Evolutionary conservation across 2,329 filamentous ascomycete genomes (phyloP).

Genomic region (Pseudodiploospora longispora): DNA sequence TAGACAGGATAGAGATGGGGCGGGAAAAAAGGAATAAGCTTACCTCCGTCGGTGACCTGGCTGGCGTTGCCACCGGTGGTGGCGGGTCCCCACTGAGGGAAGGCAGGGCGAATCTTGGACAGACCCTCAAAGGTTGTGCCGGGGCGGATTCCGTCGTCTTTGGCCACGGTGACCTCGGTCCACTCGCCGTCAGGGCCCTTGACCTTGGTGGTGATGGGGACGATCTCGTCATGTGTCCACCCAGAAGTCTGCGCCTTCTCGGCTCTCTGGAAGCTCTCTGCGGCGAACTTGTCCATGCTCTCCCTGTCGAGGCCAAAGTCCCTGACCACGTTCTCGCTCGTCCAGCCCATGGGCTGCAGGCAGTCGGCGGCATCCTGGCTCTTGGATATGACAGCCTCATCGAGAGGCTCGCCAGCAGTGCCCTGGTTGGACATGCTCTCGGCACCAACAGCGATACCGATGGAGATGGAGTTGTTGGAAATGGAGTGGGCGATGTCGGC

Average conservation of each 20-base stretch:
- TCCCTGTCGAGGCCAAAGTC: constrained; percentile 82
- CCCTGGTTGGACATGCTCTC: constrained; percentile 78
- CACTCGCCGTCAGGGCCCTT: constrained; percentile 76
- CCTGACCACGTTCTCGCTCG: constrained; percentile 86
- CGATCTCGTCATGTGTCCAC: constrained; percentile 90
- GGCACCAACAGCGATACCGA: constrained; percentile 81
- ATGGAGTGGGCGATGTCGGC: constrained; percentile 94
- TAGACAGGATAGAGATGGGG: neutral
- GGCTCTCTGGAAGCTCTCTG: constrained; percentile 79
- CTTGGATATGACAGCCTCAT: constrained; percentile 60
- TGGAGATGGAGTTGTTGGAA: constrained; percentile 66
- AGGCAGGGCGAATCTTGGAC: constrained; percentile 79
- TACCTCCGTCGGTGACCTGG: constrained; percentile 86
- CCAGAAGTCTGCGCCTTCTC: constrained; percentile 87
- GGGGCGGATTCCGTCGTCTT: constrained; percentile 83
- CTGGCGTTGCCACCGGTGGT: constrained; percentile 86
- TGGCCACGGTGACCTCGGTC: constrained; percentile 69
- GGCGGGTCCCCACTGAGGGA: constrained; percentile 74
- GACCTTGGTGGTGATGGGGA: constrained; percentile 72
- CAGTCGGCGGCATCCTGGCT: constrained; percentile 77
- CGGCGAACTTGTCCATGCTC: constrained; percentile 75
- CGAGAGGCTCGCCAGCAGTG: constrained; percentile 63
- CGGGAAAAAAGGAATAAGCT: constrained; percentile 15
- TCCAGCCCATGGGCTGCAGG: constrained; percentile 96
- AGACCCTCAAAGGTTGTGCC: constrained; percentile 82